These are phyloP conservation scores for Phytopythium cucurbitacearum DNA, from an alignment of 352 stramenopile species.

Conservation along the genomic window DNA sequence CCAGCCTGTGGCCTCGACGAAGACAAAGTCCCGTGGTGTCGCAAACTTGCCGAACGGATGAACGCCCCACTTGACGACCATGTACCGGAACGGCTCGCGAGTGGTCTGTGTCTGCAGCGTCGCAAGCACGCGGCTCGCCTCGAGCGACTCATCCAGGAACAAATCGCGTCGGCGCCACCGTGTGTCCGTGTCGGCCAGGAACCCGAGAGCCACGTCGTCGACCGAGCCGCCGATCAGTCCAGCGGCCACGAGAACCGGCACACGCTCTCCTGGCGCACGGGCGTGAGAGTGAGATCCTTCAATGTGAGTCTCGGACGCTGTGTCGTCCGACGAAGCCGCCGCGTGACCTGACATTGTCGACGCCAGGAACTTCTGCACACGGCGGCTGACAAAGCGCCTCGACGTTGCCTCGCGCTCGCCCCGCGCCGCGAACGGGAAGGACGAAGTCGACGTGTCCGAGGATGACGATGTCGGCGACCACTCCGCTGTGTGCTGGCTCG, in stretches of 20 bases:
- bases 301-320: no score
- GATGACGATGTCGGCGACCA: constrained; percentile 5
- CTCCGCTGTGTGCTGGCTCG: background rate
- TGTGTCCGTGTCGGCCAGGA: constrained; percentile 33
- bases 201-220: constrained; percentile 39
- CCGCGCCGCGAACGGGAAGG: no score
- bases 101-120: constrained; percentile 23
- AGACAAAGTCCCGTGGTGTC: constrained; percentile 39
- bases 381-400: background rate
- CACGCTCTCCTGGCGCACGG: constrained; percentile 9
- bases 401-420: background rate
- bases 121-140: constrained; percentile 30
- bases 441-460: background rate
- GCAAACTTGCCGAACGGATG: constrained; percentile 33
- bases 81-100: constrained; percentile 39
- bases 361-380: constrained; percentile 3
- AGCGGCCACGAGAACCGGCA: constrained; percentile 28
- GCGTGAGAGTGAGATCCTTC: background rate
- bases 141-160: constrained; percentile 32
- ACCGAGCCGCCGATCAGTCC: constrained; percentile 32
- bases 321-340: no score
- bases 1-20: constrained; percentile 40
- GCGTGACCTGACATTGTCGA: no score
- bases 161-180: constrained; percentile 32
- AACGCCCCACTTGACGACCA: constrained; percentile 40